Conservation (phyloP, 192 early-diverging fungal species). For the Coemansia erecta region DNA sequence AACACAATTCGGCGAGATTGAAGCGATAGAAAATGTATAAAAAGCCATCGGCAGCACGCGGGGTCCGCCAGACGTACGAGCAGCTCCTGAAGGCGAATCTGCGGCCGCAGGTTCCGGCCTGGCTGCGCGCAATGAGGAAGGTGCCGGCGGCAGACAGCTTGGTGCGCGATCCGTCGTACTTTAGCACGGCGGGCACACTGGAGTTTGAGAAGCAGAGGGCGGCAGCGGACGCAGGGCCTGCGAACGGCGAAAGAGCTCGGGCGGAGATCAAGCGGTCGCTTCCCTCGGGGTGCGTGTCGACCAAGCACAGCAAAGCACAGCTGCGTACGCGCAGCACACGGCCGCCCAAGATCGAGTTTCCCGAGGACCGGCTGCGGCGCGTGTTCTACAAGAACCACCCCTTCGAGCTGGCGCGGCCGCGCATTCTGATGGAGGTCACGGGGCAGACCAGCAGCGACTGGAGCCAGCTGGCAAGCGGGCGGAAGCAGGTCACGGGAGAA, state of each 20-base stretch:
- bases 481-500: slow-evolving; percentile 73
- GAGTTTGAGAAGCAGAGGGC: slow-evolving; percentile 27
- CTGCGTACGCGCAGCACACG: slow-evolving; percentile 60
- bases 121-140: slow-evolving; percentile 49
- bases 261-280: slow-evolving; percentile 24
- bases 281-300: slow-evolving; percentile 36
- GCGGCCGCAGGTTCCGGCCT: slow-evolving; percentile 41
- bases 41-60: slow-evolving; percentile 35
- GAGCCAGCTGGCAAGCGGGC: slow-evolving; percentile 54
- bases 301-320: slow-evolving; percentile 53
- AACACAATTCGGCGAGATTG: no score
- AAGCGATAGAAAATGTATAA: slow-evolving; percentile 35
- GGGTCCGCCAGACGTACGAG: slow-evolving; percentile 37
- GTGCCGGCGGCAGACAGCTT: slow-evolving; percentile 45
- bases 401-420: slow-evolving; percentile 76
- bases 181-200: slow-evolving; percentile 32
- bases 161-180: slow-evolving; percentile 48
- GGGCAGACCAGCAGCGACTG: slow-evolving; percentile 53
- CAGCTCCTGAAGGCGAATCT: slow-evolving; percentile 34
- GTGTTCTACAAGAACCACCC: slow-evolving; percentile 94
- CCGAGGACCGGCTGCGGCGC: slow-evolving; percentile 81
- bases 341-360: slow-evolving; percentile 78
- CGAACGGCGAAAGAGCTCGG: not conserved
- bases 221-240: not conserved
- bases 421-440: slow-evolving; percentile 66